Conservation (phyloP, 2,329 filamentous ascomycete genomes). For the Harringtonia lauricola region DNA sequence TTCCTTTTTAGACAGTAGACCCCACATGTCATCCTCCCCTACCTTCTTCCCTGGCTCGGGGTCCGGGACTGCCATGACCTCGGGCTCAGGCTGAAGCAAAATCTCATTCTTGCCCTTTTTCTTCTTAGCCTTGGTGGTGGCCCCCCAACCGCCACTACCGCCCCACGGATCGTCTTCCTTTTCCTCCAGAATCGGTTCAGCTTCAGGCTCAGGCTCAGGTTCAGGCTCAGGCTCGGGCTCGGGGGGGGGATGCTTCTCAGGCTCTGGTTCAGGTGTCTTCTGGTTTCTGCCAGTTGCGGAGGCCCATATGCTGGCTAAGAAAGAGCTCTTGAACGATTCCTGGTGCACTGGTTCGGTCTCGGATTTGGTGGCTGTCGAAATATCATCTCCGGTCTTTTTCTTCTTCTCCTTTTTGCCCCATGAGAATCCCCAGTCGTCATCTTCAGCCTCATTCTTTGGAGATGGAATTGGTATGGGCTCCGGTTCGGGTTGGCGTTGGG, state of each 20-base stretch:
- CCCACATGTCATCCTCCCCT: constrained; percentile 19
- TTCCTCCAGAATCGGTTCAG: constrained; percentile 1
- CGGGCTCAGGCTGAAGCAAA: constrained; percentile 2
- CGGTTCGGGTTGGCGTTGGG: constrained; percentile 4
- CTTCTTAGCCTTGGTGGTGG: constrained; percentile 20
- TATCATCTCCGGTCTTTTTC: neutral
- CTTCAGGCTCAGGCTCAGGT: constrained; percentile 8
- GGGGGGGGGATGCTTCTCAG: too few relatives aligned
- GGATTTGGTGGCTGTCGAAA: neutral
- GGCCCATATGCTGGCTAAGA: constrained; percentile 26
- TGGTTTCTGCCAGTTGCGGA: constrained; percentile 28
- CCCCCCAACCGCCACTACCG: neutral
- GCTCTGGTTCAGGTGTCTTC: constrained; percentile 10
- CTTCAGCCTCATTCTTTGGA: neutral
- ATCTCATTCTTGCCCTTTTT: constrained; percentile 14
- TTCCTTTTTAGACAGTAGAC: constrained; percentile 15
- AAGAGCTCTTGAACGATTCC: constrained; percentile 4
- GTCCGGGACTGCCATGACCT: neutral
- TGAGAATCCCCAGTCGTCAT: constrained; percentile 15
- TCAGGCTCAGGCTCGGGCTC: constrained; percentile 4
- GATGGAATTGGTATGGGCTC: constrained; percentile 7
- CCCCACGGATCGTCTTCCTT: neutral
- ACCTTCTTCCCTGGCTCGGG: constrained; percentile 28
- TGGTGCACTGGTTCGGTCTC: neutral
- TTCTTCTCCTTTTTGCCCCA: constrained; percentile 13